phyloP scores from a whole-genome alignment of 306 rosid species.

The Casuarina cunninghamiana region DNA sequence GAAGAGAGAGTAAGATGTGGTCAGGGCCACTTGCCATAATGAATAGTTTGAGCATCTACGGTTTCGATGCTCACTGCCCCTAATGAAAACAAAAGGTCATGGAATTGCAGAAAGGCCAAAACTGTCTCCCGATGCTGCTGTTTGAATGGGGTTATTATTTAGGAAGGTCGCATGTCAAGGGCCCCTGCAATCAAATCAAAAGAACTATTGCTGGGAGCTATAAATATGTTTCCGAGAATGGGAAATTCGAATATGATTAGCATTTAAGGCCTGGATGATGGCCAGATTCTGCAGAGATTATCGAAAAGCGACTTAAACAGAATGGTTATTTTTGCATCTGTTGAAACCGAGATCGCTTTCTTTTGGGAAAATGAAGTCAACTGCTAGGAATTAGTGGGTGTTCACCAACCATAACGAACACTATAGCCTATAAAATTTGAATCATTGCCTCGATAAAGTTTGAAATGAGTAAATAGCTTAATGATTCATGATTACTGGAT shows the following conservation, averaged over 20 bases:
- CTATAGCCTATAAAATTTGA: background rate
- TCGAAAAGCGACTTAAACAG: background rate
- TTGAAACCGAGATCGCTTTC: background rate
- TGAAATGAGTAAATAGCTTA: background rate
- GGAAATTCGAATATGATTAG: conserved; percentile 17
- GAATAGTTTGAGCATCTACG: too few species aligned
- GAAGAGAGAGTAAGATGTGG: too few species aligned
- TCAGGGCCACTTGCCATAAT: too few species aligned
- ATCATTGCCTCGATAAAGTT: conserved; percentile 28
- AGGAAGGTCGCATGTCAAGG: background rate
- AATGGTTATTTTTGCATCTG: background rate
- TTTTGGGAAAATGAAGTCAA: too few species aligned
- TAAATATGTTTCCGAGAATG: background rate
- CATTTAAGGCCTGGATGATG: conserved; percentile 33
- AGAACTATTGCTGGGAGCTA: background rate
- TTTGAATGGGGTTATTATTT: background rate
- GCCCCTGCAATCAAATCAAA: background rate
- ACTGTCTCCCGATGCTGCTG: background rate
- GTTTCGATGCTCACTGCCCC: background rate
- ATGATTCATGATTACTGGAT: background rate
- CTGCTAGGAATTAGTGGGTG: too few species aligned
- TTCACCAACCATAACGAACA: too few species aligned
- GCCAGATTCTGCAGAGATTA: conserved; percentile 26
- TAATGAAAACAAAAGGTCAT: background rate
- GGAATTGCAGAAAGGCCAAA: background rate